Conservation (phyloP, 2,329 filamentous ascomycete genomes). For the Sarocladium brachiariae region DNA sequence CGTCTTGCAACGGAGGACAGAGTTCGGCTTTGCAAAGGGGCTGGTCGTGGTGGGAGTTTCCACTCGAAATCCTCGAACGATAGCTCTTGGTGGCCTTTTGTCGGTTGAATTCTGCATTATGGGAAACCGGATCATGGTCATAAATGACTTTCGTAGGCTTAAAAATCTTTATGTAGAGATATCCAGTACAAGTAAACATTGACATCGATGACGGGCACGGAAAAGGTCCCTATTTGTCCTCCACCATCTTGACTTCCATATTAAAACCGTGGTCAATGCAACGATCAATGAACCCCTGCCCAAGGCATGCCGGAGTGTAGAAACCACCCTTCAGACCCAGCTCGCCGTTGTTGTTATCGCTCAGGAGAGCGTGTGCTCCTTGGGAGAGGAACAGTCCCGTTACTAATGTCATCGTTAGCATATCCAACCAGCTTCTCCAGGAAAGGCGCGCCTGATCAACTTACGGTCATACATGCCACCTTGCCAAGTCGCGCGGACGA, state of each 20-base stretch:
- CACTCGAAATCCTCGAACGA: too few relatives aligned
- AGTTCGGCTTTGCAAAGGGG: too few relatives aligned
- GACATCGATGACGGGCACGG: neutral
- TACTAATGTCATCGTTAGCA: constrained; percentile 46
- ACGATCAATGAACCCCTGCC: constrained; percentile 59
- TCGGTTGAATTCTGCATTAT: too few relatives aligned
- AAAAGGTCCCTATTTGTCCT: constrained; percentile 13
- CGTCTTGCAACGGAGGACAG: too few relatives aligned
- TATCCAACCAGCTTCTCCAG: too few relatives aligned
- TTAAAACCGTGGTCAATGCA: constrained; percentile 55
- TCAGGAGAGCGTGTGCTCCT: constrained; percentile 57
- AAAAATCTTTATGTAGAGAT: too few relatives aligned
- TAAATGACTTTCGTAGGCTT: too few relatives aligned
- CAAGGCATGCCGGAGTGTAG: constrained; percentile 65
- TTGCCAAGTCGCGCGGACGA: constrained; percentile 43
- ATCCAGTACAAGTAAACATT: too few relatives aligned
- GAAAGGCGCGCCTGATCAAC: too few relatives aligned
- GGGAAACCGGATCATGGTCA: too few relatives aligned
- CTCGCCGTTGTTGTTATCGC: constrained; percentile 44
- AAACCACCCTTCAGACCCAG: constrained; percentile 53
- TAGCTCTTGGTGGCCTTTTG: too few relatives aligned
- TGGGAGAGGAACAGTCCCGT: constrained; percentile 59
- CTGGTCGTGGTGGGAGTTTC: too few relatives aligned
- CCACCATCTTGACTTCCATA: constrained; percentile 47
- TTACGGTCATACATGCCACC: constrained; percentile 60